Evolutionary conservation across 225 moss, liverwort and hornwort species (phyloP).

Genomic region (Anthoceros angustus): DNA sequence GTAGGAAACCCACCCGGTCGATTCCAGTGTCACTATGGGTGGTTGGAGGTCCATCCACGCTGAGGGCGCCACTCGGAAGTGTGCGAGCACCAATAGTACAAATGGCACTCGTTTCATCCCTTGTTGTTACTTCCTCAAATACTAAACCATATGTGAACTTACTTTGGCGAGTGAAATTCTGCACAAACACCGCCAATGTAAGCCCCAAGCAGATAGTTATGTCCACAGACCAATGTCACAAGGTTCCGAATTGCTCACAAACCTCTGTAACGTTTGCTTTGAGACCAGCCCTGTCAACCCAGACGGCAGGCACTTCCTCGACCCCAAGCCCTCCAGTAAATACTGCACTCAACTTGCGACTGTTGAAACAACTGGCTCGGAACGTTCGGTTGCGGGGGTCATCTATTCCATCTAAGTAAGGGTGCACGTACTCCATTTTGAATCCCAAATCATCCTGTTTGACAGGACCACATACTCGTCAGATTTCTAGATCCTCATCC

Average conservation of each 20-base stretch:
- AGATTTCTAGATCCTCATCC: too few species aligned
- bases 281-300: conserved; percentile 81
- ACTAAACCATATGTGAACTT: conserved; percentile 85
- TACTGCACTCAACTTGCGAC: conserved; percentile 72
- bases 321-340: conserved; percentile 69
- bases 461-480: background rate
- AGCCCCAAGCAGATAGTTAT: background rate
- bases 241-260: background rate
- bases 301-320: conserved; percentile 84
- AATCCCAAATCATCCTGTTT: conserved; percentile 74
- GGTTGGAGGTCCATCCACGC: conserved; percentile 71
- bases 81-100: conserved; percentile 70
- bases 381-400: conserved; percentile 75
- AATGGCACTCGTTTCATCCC: conserved; percentile 83
- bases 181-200: background rate
- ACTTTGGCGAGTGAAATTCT: conserved; percentile 69
- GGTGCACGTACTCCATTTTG: conserved; percentile 85
- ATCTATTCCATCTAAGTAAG: conserved; percentile 68
- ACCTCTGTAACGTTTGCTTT: conserved; percentile 77
- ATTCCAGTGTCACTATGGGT: conserved; percentile 84
- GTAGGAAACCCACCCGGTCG: conserved; percentile 76
- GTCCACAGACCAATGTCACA: too few species aligned
- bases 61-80: conserved; percentile 52
- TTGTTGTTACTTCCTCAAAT: conserved; percentile 90
- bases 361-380: conserved; percentile 84